phyloP scores from a whole-genome alignment of 306 rosid genomes.

The Prunus campanulata region DNA sequence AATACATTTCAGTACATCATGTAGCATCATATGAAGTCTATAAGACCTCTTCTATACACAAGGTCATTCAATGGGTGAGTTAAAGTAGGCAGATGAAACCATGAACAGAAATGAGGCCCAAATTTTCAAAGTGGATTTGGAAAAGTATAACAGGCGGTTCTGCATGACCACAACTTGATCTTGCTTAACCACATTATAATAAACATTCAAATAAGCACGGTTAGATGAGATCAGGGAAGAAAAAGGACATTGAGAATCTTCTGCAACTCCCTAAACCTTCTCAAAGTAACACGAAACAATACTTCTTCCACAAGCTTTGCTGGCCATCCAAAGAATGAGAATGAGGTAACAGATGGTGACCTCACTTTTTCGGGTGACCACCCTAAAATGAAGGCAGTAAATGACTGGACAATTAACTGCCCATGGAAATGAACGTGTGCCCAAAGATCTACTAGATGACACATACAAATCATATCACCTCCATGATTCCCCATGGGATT shows the following conservation, averaged over 20 bases:
- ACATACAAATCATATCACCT: background rate
- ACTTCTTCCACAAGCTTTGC: background rate
- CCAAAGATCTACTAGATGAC: background rate
- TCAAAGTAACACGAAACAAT: background rate
- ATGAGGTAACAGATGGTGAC: constrained; percentile 5
- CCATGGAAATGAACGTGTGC: background rate
- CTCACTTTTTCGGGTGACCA: background rate
- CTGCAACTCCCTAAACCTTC: background rate
- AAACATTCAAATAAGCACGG: background rate
- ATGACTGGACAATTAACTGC: background rate
- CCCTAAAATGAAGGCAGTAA: background rate
- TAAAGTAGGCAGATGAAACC: background rate
- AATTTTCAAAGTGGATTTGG: background rate
- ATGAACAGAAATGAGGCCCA: no score
- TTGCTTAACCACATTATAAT: background rate
- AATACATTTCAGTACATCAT: background rate
- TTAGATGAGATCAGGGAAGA: background rate
- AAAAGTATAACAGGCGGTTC: background rate
- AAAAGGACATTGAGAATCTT: background rate
- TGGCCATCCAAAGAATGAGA: background rate
- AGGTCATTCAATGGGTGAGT: background rate
- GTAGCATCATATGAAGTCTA: constrained; percentile 4
- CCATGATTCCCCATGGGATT: background rate
- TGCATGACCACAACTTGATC: constrained; percentile 1
- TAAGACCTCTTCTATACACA: background rate